These are phyloP conservation scores for Talaromyces sp. DNA, from an alignment of 2,329 filamentous ascomycete species.

Conservation along the genomic window DNA sequence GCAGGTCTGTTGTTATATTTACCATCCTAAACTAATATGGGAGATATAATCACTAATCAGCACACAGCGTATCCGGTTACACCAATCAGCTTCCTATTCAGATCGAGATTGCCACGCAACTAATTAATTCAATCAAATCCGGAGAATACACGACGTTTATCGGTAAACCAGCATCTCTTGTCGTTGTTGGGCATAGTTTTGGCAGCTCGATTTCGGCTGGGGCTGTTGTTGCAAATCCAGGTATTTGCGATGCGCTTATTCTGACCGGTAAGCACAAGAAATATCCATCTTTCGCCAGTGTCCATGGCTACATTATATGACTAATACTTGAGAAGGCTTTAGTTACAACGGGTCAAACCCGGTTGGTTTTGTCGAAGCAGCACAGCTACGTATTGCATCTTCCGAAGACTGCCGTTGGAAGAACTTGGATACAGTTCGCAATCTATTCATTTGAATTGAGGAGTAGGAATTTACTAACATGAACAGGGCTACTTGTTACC, in stretches of 20 bases:
- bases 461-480: background rate
- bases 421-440: background rate
- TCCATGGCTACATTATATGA: no score
- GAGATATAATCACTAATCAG: background rate
- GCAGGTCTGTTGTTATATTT: background rate
- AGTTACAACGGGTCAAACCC: background rate
- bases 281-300: no score
- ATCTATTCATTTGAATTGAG: background rate
- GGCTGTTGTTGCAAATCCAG: background rate
- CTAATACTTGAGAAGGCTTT: background rate
- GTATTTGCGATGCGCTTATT: background rate
- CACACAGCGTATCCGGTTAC: background rate
- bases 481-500: background rate
- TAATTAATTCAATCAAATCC: background rate
- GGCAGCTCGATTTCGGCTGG: background rate
- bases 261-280: background rate
- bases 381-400: background rate
- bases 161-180: background rate
- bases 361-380: background rate
- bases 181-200: background rate
- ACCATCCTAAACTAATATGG: no score
- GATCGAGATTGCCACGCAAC: background rate
- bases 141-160: background rate
- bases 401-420: background rate
- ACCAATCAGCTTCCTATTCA: background rate